Conservation (phyloP, 768 basidiomycete genomes). For the Boletellus sp. region DNA sequence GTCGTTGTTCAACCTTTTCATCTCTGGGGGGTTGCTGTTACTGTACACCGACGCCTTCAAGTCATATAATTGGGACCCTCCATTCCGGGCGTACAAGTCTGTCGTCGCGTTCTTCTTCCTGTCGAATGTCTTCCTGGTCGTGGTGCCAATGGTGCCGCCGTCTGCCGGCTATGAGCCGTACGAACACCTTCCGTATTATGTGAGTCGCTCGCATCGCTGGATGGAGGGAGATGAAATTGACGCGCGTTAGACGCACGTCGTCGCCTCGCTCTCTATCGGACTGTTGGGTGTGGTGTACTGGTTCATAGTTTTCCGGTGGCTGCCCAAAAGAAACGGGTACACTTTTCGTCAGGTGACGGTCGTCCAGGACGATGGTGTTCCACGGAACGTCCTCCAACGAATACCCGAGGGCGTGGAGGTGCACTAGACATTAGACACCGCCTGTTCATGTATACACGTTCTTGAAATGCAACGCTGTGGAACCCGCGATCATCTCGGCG, state of each 20-base stretch:
- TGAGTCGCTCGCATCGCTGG: slow-evolving; percentile 30
- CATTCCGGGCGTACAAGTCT: slow-evolving; percentile 52
- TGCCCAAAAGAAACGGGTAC: slow-evolving; percentile 49
- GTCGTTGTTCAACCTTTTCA: slow-evolving; percentile 54
- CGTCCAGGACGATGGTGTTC: slow-evolving; percentile 54
- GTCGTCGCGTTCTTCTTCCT: slow-evolving; percentile 54
- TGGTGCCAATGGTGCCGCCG: slow-evolving; percentile 64
- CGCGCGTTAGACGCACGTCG: slow-evolving; percentile 44
- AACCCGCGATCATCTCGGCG: neutral
- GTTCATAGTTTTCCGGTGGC: slow-evolving; percentile 49
- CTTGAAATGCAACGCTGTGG: neutral
- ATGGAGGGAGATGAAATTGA: neutral
- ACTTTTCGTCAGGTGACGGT: slow-evolving; percentile 45
- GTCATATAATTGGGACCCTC: slow-evolving; percentile 57
- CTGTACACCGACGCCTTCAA: slow-evolving; percentile 47
- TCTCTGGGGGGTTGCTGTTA: slow-evolving; percentile 61
- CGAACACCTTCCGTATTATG: slow-evolving; percentile 64
- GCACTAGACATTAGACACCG: neutral
- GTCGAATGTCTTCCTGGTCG: slow-evolving; percentile 62
- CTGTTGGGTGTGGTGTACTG: slow-evolving; percentile 53
- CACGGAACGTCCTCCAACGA: slow-evolving; percentile 49
- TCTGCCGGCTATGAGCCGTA: slow-evolving; percentile 48
- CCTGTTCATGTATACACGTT: no score
- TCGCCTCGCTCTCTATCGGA: slow-evolving; percentile 45
- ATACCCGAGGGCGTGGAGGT: slow-evolving; percentile 20